Evolutionary conservation across 164 flowering plant species (phyloP).

Genomic region (Sextonia rubra): DNA sequence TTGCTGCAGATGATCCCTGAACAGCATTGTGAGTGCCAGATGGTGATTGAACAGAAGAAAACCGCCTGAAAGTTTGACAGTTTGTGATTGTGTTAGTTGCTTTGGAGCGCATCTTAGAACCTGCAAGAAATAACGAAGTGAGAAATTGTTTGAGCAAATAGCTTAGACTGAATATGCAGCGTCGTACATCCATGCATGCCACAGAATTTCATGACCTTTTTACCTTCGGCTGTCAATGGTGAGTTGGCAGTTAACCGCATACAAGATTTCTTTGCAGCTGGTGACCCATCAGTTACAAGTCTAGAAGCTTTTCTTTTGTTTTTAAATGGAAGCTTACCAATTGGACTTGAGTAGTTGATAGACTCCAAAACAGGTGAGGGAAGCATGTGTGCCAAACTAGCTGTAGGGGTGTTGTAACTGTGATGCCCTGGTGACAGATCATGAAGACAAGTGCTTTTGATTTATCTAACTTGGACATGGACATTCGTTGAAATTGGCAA

Average conservation of each 20-base stretch:
- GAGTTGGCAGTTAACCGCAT: conserved; percentile 13
- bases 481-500: no score
- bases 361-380: conserved; percentile 14
- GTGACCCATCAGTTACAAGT: conserved; percentile 23
- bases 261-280: conserved; percentile 39
- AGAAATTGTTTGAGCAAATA: neutral
- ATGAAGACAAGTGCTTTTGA: neutral
- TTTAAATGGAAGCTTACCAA: conserved; percentile 14
- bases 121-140: conserved; percentile 21
- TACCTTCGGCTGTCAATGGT: conserved; percentile 29
- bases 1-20: conserved; percentile 50
- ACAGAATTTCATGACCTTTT: neutral
- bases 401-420: conserved; percentile 21
- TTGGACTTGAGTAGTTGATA: conserved; percentile 27
- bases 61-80: conserved; percentile 10
- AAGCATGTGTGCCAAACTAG: conserved; percentile 28
- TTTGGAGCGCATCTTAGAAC: conserved; percentile 8
- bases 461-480: no score
- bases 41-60: conserved; percentile 9
- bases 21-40: conserved; percentile 6
- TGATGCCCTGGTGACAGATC: conserved; percentile 28
- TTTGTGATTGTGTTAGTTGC: conserved; percentile 3
- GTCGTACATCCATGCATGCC: neutral
- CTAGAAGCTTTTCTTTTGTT: conserved; percentile 48
- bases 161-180: no score